phyloP scores from a whole-genome alignment of 805 yeast species.

The Myxozyma neotropica region DNA sequence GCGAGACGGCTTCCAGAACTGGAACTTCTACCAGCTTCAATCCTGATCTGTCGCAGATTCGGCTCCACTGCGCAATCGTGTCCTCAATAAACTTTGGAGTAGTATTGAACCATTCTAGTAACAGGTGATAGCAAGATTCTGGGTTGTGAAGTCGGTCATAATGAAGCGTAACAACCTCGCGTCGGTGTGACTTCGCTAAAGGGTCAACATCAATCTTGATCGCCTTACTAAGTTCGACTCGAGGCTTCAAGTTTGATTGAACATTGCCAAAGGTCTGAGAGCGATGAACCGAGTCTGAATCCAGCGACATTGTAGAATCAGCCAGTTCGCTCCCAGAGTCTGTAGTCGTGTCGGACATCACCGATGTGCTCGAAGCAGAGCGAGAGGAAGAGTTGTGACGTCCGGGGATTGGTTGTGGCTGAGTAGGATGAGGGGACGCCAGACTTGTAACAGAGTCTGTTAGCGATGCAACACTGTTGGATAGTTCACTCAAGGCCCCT shows the following conservation, averaged over 20 bases:
- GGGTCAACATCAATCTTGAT: constrained; percentile 78
- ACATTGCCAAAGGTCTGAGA: constrained; percentile 17
- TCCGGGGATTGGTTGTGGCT: constrained; percentile 8
- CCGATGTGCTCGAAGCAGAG: constrained; percentile 1
- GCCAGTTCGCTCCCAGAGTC: constrained; percentile 11
- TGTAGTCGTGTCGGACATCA: not conserved
- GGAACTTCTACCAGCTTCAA: constrained; percentile 83
- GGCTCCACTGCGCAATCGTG: constrained; percentile 70
- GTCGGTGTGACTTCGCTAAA: constrained; percentile 65
- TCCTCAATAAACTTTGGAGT: constrained; percentile 86
- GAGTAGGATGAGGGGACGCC: constrained; percentile 1
- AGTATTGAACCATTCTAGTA: constrained; percentile 90
- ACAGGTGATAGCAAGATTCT: constrained; percentile 87
- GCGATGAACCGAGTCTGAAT: constrained; percentile 19
- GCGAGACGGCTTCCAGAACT: constrained; percentile 77
- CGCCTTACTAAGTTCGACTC: constrained; percentile 65
- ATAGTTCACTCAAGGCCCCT: not conserved
- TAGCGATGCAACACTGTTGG: constrained; percentile 8
- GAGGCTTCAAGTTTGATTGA: constrained; percentile 16
- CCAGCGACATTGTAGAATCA: constrained; percentile 30
- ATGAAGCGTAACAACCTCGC: constrained; percentile 79
- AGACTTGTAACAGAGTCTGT: constrained; percentile 8
- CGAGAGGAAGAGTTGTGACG: not conserved
- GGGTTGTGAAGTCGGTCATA: constrained; percentile 93
- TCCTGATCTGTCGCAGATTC: constrained; percentile 85